Base-by-base conservation (phyloP, 2,329 filamentous ascomycete genomes). In the Cordyceps fumosorosea region DNA sequence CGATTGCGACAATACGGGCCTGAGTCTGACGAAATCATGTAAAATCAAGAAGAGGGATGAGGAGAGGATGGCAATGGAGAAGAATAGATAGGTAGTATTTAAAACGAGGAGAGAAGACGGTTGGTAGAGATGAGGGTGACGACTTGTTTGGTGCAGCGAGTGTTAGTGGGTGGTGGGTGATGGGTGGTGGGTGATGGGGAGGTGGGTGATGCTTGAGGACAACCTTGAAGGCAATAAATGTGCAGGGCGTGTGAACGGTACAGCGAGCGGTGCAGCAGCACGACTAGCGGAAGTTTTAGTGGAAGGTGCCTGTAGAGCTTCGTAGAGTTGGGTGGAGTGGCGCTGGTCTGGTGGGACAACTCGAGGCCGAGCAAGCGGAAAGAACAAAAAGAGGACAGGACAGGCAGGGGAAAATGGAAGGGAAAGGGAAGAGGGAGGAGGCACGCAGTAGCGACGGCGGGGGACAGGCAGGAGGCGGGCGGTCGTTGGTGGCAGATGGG, bases 1-100 rank as follows among this genome's bases (percentile, higher is more conserved):
- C 75, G 76, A 74, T 74, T 73, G 70, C 69, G 73, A 72, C 71
- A 72, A 67, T 68, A 69, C 63, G 73, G 69, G 64, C 66, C 67
- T 65, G 67, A 66, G 68, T 65, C 70, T 75, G 75, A 74, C 73
- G 76, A 67, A 77, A 76, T 78, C 78, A 80, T 80, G 76, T 78
- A 81, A 80, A 74, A 72, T 47, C 61, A 65, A 64, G 66, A 57
- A 65, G 56, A 62, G 59, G 64, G 62, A 61, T 64, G 66, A 34
- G 22, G 18, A 24, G 52, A 26, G 6, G 22, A 16, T 16, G 51
- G 50, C 52, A 48, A 66, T 63, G 66, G 59, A 55, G 64, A 64
- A 45, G 26, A 34, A 37, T 24, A 14, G 48, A 53, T 63, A 64
- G 65, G 62, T 10, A 34, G 60, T 47, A 57, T 37, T 14, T 3